These are phyloP conservation scores for Carex myosuroides DNA, from an alignment of 176 grass and related monocot species.

Conservation along the genomic window DNA sequence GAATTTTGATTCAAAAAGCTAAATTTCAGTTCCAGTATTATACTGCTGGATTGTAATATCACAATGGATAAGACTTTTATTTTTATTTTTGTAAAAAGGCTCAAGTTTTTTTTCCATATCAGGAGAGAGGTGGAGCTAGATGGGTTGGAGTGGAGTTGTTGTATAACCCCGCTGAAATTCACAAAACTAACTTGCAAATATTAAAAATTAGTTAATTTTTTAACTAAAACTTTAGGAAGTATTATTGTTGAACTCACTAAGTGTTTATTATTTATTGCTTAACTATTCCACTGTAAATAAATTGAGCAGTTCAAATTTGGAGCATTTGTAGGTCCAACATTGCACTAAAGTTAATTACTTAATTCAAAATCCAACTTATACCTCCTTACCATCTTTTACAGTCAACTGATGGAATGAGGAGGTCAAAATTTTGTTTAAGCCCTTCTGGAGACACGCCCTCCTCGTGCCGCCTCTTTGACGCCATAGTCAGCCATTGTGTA, in stretches of 20 bases:
- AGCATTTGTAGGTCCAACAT: background rate
- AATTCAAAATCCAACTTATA: background rate
- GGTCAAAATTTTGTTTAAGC: conserved; percentile 82
- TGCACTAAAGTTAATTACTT: background rate
- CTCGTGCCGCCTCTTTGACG: conserved; percentile 88
- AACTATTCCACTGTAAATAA: background rate
- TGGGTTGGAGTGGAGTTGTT: background rate
- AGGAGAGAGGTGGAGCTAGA: background rate
- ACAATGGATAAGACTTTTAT: background rate
- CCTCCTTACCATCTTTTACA: conserved; percentile 17
- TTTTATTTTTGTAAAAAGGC: background rate
- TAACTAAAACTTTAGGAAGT: background rate
- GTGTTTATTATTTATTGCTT: background rate
- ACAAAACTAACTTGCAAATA: background rate
- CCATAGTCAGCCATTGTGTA: conserved; percentile 84
- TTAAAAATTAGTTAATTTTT: background rate
- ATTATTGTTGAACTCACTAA: background rate
- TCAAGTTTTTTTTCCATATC: background rate
- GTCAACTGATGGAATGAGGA: conserved; percentile 70
- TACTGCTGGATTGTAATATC: background rate
- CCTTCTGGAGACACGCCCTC: conserved; percentile 89
- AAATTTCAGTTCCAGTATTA: background rate
- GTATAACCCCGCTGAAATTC: background rate
- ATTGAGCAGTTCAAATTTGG: background rate
- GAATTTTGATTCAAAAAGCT: background rate